These are phyloP conservation scores for Diplosphaera chodatii DNA, from an alignment of 139 green algal species.

Conservation along the genomic window DNA sequence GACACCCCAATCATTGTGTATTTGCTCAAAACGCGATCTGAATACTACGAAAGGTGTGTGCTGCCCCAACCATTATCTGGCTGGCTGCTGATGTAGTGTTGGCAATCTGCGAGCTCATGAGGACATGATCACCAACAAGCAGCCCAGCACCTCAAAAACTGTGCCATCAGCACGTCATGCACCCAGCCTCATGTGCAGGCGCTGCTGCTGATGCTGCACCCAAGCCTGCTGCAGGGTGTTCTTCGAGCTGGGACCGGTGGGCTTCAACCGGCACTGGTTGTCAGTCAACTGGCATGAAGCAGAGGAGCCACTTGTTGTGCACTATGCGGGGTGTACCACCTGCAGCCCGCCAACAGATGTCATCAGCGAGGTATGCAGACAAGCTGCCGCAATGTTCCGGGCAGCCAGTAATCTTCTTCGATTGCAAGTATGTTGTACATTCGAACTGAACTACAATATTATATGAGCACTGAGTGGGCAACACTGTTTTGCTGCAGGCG, in stretches of 20 bases:
- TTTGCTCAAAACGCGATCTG: background rate
- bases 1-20: background rate
- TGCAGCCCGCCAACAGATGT: background rate
- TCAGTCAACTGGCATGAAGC: background rate
- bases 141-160: too few relatives aligned
- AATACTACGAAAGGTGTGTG: background rate
- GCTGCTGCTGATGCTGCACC: background rate
- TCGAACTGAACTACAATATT: too few relatives aligned
- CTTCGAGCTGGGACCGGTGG: background rate
- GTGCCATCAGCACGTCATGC: too few relatives aligned
- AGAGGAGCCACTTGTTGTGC: background rate
- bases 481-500: background rate
- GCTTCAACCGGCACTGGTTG: background rate
- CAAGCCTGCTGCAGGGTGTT: background rate
- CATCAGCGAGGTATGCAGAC: slow-evolving; percentile 1
- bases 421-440: too few relatives aligned
- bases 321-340: background rate
- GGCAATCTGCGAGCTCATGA: too few relatives aligned
- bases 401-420: too few relatives aligned
- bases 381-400: too few relatives aligned
- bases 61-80: too few relatives aligned
- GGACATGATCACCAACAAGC: too few relatives aligned
- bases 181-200: too few relatives aligned
- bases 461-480: too few relatives aligned
- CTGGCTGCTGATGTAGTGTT: too few relatives aligned